phyloP scores from a whole-genome alignment of 805 yeast species.

The Kodamaea hsintzibuensis region DNA sequence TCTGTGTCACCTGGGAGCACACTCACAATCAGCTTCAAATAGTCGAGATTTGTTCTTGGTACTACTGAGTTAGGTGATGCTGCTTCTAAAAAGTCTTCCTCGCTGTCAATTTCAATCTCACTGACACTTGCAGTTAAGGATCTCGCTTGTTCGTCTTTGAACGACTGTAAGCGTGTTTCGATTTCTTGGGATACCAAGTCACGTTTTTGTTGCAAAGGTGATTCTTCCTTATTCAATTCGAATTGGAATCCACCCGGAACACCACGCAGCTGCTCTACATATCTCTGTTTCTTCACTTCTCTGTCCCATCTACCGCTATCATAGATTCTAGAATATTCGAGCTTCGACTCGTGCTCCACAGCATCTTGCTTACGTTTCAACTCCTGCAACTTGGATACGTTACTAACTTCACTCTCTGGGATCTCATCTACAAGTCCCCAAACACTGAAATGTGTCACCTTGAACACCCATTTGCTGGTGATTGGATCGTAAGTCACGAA shows the following conservation, averaged over 20 bases:
- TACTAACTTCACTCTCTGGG: constrained; percentile 33
- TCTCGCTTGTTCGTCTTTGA: background rate
- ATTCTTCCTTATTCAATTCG: constrained; percentile 25
- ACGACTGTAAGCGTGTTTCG: background rate
- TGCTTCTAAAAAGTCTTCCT: constrained; percentile 29
- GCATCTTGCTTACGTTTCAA: constrained; percentile 35
- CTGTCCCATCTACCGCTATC: constrained; percentile 29
- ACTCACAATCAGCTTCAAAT: constrained; percentile 35
- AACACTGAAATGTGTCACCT: constrained; percentile 86
- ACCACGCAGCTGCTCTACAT: constrained; percentile 27
- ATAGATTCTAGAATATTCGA: constrained; percentile 29
- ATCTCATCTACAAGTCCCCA: constrained; percentile 86
- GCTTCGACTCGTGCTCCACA: constrained; percentile 44
- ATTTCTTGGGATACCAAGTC: constrained; percentile 21
- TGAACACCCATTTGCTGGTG: constrained; percentile 74
- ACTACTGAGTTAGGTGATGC: constrained; percentile 21
- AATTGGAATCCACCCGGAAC: constrained; percentile 34
- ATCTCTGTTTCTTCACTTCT: constrained; percentile 38
- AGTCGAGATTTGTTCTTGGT: constrained; percentile 24
- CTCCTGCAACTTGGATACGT: constrained; percentile 32
- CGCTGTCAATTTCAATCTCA: constrained; percentile 22
- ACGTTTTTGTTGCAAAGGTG: constrained; percentile 30
- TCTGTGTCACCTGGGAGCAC: constrained; percentile 30
- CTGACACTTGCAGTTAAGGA: constrained; percentile 15
- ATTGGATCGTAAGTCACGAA: constrained; percentile 79